These are phyloP conservation scores for Boletus eberwhitei DNA, from an alignment of 768 basidiomycete genomes.

Conservation along the genomic window DNA sequence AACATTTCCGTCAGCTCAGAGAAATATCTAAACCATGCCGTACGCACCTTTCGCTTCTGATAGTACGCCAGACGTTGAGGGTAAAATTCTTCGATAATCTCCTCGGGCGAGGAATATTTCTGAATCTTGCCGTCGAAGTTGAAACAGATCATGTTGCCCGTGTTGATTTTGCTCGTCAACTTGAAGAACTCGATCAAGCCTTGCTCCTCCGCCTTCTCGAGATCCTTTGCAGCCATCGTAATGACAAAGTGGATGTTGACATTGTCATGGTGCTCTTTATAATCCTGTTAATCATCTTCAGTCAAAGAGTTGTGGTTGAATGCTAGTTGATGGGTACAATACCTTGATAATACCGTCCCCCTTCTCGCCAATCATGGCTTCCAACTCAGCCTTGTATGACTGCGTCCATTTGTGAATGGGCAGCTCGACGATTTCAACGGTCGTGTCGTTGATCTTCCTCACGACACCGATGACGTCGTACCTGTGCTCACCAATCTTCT, in stretches of 20 bases:
- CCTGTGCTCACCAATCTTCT: slow-evolving; percentile 76
- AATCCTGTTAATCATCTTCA: slow-evolving; percentile 58
- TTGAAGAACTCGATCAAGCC: slow-evolving; percentile 93
- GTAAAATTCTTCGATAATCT: slow-evolving; percentile 92
- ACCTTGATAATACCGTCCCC: slow-evolving; percentile 81
- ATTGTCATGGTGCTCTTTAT: slow-evolving; percentile 95
- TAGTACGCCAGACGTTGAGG: slow-evolving; percentile 85
- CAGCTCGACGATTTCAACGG: slow-evolving; percentile 91
- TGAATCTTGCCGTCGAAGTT: slow-evolving; percentile 95
- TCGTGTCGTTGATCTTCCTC: slow-evolving; percentile 78
- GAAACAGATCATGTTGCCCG: slow-evolving; percentile 98
- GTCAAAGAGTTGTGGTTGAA: neutral
- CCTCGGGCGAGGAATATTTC: slow-evolving; percentile 85
- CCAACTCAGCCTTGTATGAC: slow-evolving; percentile 87
- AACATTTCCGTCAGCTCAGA: neutral
- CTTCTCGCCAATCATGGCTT: slow-evolving; percentile 86
- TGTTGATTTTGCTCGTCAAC: slow-evolving; percentile 76
- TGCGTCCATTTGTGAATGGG: slow-evolving; percentile 96
- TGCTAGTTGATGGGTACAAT: neutral
- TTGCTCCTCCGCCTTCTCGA: slow-evolving; percentile 85
- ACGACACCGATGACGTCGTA: slow-evolving; percentile 76
- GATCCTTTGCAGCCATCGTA: slow-evolving; percentile 72
- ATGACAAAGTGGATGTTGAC: slow-evolving; percentile 86
- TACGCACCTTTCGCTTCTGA: slow-evolving; percentile 87
- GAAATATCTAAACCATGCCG: neutral